Percentiles rank a stretch among this genome's conserved stretches.
phyloP scores from a whole-genome alignment of 352 stramenopile species.

The Pythium vanterpoolii region DNA sequence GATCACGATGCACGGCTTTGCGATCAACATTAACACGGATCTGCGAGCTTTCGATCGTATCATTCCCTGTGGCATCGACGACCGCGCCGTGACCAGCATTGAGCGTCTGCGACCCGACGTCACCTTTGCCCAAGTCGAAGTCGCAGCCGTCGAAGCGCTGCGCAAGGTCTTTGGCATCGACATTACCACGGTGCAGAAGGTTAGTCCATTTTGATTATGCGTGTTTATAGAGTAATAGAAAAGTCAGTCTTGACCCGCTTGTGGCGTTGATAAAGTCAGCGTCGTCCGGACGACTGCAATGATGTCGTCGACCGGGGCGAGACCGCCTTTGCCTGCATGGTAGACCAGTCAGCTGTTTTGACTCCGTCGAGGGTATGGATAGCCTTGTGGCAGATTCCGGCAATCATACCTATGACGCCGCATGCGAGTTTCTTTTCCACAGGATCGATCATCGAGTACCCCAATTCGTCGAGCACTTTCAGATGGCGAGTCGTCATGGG shows the following conservation, averaged over 20 bases:
- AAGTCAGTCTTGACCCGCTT: background rate
- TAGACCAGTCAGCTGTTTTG: background rate
- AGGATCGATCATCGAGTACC: conserved; percentile 83
- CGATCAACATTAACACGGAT: conserved; percentile 95
- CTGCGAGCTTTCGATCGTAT: conserved; percentile 94
- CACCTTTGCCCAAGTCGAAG: conserved; percentile 58
- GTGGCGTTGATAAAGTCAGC: background rate
- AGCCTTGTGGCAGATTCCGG: background rate
- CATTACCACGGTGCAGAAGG: conserved; percentile 40
- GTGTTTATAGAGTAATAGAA: background rate
- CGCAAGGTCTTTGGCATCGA: conserved; percentile 69
- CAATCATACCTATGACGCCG: conserved; percentile 82
- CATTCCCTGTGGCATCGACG: conserved; percentile 95
- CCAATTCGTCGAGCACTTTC: conserved; percentile 46
- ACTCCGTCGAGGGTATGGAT: too few relatives aligned
- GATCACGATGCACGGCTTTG: conserved; percentile 98
- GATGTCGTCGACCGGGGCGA: conserved; percentile 21
- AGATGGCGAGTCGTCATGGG: conserved; percentile 88
- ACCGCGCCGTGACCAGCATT: conserved; percentile 83
- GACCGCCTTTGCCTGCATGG: conserved; percentile 21
- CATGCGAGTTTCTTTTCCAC: conserved; percentile 94
- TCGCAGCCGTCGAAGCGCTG: conserved; percentile 60
- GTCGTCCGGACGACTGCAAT: conserved; percentile 8
- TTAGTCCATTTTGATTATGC: conserved; percentile 26
- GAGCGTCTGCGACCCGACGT: conserved; percentile 47